A percentile compares a stretch with the other conserved stretches of the same genome.
Evolutionary conservation across 441 rosid genomes (phyloP).

Genomic region (Brassica balearica): DNA sequence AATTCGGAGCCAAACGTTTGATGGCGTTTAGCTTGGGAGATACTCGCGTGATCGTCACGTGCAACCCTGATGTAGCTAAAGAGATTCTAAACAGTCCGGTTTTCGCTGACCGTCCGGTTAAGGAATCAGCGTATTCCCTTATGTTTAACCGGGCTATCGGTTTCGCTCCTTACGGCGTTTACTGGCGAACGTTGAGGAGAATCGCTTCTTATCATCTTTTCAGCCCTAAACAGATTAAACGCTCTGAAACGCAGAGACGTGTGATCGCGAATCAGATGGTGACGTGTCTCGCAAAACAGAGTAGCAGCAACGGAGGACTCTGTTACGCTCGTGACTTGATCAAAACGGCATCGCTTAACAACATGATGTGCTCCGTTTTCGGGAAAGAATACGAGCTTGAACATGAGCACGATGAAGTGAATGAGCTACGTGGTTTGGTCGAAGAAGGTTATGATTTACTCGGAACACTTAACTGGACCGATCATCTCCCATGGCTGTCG

Average conservation of each 20-base stretch:
- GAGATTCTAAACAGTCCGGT: constrained; percentile 75
- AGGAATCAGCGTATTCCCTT: constrained; percentile 85
- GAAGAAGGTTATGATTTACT: constrained; percentile 83
- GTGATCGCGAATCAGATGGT: constrained; percentile 62
- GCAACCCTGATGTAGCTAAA: constrained; percentile 77
- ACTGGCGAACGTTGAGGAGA: constrained; percentile 78
- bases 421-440: constrained; percentile 59
- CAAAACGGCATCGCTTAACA: constrained; percentile 80
- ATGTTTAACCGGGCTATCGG: constrained; percentile 91
- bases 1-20: constrained; percentile 62
- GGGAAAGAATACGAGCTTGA: constrained; percentile 67
- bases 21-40: constrained; percentile 90
- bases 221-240: constrained; percentile 71
- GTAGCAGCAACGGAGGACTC: constrained; percentile 27
- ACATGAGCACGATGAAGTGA: constrained; percentile 49
- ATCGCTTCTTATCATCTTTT: constrained; percentile 79
- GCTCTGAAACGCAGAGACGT: constrained; percentile 57
- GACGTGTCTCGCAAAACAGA: constrained; percentile 33
- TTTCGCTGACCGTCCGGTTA: constrained; percentile 84
- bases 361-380: constrained; percentile 88
- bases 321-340: constrained; percentile 58
- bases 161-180: constrained; percentile 76
- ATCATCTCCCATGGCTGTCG: constrained; percentile 78
- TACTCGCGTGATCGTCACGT: constrained; percentile 78
- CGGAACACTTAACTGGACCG: constrained; percentile 80